A percentile compares a stretch with the other conserved stretches of the same genome.
Evolutionary conservation across 371 early-diverging fungal genomes (phyloP).

Genomic region (Zopfochytrium polystomum): DNA sequence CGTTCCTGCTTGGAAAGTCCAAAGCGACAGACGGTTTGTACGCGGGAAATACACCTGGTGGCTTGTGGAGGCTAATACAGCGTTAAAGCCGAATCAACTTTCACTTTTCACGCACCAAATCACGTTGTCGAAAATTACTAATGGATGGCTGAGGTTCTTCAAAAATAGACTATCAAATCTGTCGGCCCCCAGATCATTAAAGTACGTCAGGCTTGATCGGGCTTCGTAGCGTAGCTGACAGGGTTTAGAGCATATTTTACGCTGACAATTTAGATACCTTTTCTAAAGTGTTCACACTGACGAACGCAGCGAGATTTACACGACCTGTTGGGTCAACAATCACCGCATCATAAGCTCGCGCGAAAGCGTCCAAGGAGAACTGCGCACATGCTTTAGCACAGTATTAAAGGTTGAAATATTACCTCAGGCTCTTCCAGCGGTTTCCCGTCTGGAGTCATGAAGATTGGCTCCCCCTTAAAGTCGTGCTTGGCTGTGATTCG

Average conservation of each 20-base stretch:
- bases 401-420: too few relatives aligned
- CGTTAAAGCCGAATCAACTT: too few relatives aligned
- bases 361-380: slow-evolving; percentile 63
- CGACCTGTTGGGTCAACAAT: slow-evolving; percentile 82
- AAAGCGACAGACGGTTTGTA: slow-evolving; percentile 54
- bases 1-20: slow-evolving; percentile 54
- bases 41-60: slow-evolving; percentile 19
- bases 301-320: slow-evolving; percentile 71
- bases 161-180: slow-evolving; percentile 72
- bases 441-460: slow-evolving; percentile 55
- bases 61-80: slow-evolving; percentile 18
- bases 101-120: too few relatives aligned
- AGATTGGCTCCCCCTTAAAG: slow-evolving; percentile 66
- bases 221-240: slow-evolving; percentile 67
- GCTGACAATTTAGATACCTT: slow-evolving; percentile 46
- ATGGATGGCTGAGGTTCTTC: slow-evolving; percentile 61
- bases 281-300: slow-evolving; percentile 58
- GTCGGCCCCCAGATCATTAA: slow-evolving; percentile 62
- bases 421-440: slow-evolving; percentile 42
- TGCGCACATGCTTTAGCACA: too few relatives aligned
- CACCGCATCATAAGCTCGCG: slow-evolving; percentile 65
- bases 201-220: slow-evolving; percentile 54
- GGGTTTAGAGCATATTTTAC: too few relatives aligned
- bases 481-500: slow-evolving; percentile 58
- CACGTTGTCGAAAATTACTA: too few relatives aligned